Evolutionary conservation across 495 filamentous ascomycete genomes (phyloP).

Genomic region (Aspergillus diversus): DNA sequence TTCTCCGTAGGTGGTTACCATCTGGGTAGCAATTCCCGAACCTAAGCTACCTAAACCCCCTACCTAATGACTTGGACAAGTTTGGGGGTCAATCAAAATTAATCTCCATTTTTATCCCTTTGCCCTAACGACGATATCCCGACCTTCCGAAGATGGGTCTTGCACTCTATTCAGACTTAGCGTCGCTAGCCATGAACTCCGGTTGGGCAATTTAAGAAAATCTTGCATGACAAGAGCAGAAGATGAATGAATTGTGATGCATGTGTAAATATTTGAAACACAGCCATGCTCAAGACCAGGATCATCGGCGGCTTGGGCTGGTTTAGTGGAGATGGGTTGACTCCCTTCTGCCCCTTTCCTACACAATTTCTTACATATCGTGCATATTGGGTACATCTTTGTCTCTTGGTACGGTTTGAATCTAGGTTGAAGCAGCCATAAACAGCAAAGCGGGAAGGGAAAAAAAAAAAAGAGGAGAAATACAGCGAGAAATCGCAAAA

Average conservation of each 20-base stretch:
- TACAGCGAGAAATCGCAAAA: background rate
- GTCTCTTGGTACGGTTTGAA: too few relatives aligned
- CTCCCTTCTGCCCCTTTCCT: too few relatives aligned
- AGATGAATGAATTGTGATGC: background rate
- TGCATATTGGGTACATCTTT: too few relatives aligned
- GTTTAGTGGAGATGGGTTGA: too few relatives aligned
- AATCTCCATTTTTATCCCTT: background rate
- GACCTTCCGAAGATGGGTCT: constrained; percentile 21
- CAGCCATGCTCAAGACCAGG: background rate
- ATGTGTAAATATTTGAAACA: background rate
- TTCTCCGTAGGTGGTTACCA: background rate
- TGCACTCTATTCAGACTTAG: constrained; percentile 18
- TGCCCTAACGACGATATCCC: constrained; percentile 14
- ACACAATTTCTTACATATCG: too few relatives aligned
- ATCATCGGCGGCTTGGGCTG: too few relatives aligned
- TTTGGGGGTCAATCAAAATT: background rate
- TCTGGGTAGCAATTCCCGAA: background rate
- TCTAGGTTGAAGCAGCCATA: too few relatives aligned
- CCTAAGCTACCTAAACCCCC: background rate
- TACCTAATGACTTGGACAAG: background rate
- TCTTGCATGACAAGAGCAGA: constrained; percentile 16
- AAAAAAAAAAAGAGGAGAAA: background rate
- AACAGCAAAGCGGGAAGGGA: background rate
- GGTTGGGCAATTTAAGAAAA: constrained; percentile 18
- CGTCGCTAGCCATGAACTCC: constrained; percentile 19